A percentile compares a stretch with the other conserved stretches of the same genome.
phyloP scores from a whole-genome alignment of 768 basidiomycete genomes.

The Amanita fuliginea region DNA sequence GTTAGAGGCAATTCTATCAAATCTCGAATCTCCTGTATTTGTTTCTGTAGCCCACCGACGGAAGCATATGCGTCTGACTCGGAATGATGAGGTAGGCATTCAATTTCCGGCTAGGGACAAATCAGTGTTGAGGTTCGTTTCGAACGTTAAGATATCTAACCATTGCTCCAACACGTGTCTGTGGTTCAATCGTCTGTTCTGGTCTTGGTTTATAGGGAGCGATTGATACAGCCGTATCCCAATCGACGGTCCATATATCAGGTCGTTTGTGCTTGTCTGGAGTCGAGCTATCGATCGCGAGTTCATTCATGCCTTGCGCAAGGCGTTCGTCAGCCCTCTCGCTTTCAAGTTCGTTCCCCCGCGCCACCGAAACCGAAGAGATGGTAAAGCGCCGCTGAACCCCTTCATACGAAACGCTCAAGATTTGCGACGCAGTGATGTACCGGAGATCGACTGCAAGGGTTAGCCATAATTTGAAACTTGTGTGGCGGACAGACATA shows the following conservation, averaged over 20 bases:
- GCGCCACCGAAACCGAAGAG: constrained; percentile 27
- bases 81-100: constrained; percentile 31
- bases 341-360: not conserved
- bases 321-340: not conserved
- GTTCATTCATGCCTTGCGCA: not conserved
- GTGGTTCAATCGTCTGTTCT: constrained; percentile 11
- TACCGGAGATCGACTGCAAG: constrained; percentile 64
- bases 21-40: constrained; percentile 78
- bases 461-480: constrained; percentile 7
- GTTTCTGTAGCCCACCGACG: constrained; percentile 82
- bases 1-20: constrained; percentile 80
- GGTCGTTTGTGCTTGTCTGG: constrained; percentile 8
- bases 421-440: constrained; percentile 44
- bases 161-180: constrained; percentile 19
- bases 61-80: constrained; percentile 56
- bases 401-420: constrained; percentile 60
- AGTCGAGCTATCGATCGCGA: not conserved
- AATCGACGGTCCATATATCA: constrained; percentile 50
- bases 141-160: constrained; percentile 8
- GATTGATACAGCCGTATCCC: constrained; percentile 54
- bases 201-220: constrained; percentile 3
- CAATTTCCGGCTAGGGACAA: constrained; percentile 29
- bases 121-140: constrained; percentile 5
- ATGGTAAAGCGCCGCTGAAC: constrained; percentile 43
- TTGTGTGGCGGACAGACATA: constrained; percentile 19